phyloP scores from a whole-genome alignment of 495 filamentous ascomycete genomes.

The Penicillium parvum region DNA sequence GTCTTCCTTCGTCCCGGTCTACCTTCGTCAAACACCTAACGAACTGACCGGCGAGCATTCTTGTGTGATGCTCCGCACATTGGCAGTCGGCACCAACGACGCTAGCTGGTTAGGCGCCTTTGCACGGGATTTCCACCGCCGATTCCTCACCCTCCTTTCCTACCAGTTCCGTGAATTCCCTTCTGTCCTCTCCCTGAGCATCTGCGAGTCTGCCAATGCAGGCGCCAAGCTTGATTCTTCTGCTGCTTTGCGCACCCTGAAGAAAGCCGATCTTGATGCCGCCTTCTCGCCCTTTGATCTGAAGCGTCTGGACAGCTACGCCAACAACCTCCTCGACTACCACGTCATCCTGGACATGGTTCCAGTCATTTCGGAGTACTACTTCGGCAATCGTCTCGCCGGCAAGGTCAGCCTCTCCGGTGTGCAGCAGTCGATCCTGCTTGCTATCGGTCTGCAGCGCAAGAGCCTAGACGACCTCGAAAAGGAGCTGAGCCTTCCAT shows the following conservation, averaged over 20 bases:
- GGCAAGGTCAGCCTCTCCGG: conserved; percentile 62
- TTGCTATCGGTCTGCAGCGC: conserved; percentile 83
- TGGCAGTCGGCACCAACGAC: conserved; percentile 57
- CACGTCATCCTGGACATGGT: conserved; percentile 95
- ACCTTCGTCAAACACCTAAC: conserved; percentile 92
- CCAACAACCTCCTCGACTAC: conserved; percentile 95
- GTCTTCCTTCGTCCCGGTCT: conserved; percentile 80
- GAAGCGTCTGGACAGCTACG: conserved; percentile 90
- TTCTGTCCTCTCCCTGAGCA: conserved; percentile 73
- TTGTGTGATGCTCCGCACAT: conserved; percentile 89
- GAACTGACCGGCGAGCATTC: conserved; percentile 96
- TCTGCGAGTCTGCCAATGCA: conserved; percentile 76
- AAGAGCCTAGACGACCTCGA: conserved; percentile 81
- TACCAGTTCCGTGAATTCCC: conserved; percentile 91
- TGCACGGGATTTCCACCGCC: conserved; percentile 83
- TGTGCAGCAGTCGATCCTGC: conserved; percentile 78
- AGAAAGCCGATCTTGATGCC: conserved; percentile 67
- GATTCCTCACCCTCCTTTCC: conserved; percentile 81
- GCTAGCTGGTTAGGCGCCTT: conserved; percentile 84
- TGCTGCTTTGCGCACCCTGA: conserved; percentile 49
- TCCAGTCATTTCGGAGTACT: conserved; percentile 71
- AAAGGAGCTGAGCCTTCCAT: conserved; percentile 68
- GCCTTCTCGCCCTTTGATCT: conserved; percentile 86
- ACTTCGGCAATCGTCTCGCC: conserved; percentile 74
- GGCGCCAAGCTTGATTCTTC: conserved; percentile 59